phyloP scores from a whole-genome alignment of 164 flowering plant genomes.

The Vitis labrusca region DNA sequence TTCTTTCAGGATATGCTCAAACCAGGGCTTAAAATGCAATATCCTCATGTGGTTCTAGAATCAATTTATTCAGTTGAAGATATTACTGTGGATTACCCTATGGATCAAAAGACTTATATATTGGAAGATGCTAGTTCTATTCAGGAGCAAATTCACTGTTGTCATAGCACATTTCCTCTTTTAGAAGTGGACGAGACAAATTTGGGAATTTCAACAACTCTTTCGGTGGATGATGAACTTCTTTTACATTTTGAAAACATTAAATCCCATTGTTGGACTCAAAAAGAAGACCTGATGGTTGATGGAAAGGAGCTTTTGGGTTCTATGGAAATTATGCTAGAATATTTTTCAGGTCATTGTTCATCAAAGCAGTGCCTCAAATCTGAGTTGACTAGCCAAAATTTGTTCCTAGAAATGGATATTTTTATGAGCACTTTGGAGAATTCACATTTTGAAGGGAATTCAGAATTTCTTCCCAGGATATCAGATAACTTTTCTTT shows the following conservation, averaged over 20 bases:
- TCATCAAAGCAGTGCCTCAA: slow-evolving; percentile 26
- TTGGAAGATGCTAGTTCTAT: slow-evolving; percentile 39
- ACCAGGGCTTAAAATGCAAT: slow-evolving; percentile 24
- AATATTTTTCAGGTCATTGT: slow-evolving; percentile 32
- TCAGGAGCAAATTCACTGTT: slow-evolving; percentile 21
- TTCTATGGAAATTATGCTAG: slow-evolving; percentile 30
- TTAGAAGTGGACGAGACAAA: slow-evolving; percentile 66
- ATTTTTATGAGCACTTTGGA: slow-evolving; percentile 27
- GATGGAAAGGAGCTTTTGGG: slow-evolving; percentile 41
- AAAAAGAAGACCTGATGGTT: slow-evolving; percentile 20
- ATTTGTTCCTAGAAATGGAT: slow-evolving; percentile 41
- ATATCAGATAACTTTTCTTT: slow-evolving; percentile 15
- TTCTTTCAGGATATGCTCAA: slow-evolving; percentile 47
- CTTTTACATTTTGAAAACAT: slow-evolving; percentile 33
- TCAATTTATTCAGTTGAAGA: slow-evolving; percentile 49
- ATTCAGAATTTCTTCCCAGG: slow-evolving; percentile 19
- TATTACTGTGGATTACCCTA: slow-evolving; percentile 28
- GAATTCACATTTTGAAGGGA: slow-evolving; percentile 14
- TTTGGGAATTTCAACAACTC: slow-evolving; percentile 21
- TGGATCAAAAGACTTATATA: slow-evolving; percentile 24
- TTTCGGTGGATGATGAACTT: slow-evolving; percentile 33
- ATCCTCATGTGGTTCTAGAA: slow-evolving; percentile 32
- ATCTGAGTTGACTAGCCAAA: slow-evolving; percentile 24
- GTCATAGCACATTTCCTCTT: slow-evolving; percentile 35
- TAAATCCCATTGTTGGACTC: slow-evolving; percentile 23